phyloP scores from a whole-genome alignment of 2,329 filamentous ascomycete species.

The Fusarium tricinctum region DNA sequence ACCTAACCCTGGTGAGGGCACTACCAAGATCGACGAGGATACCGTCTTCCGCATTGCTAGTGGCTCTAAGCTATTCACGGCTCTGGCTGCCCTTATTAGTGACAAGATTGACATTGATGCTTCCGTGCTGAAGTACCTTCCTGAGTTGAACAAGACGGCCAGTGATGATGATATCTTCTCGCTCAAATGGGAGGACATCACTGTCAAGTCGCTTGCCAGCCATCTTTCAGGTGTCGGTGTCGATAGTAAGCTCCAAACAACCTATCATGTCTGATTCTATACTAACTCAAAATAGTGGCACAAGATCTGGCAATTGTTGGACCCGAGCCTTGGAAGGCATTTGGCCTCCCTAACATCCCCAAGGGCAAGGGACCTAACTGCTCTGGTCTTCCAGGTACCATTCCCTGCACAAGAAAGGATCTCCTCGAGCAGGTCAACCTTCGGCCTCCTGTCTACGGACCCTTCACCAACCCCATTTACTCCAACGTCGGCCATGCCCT shows the following conservation, averaged over 20 bases:
- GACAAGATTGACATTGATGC: conserved; percentile 55
- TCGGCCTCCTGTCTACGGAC: conserved; percentile 57
- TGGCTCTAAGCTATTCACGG: conserved; percentile 54
- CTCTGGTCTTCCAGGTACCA: conserved; percentile 54
- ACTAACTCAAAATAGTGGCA: conserved; percentile 48
- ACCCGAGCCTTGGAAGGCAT: conserved; percentile 45
- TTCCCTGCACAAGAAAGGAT: conserved; percentile 51
- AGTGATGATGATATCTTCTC: conserved; percentile 51
- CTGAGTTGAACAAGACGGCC: conserved; percentile 51
- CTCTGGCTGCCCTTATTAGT: conserved; percentile 52
- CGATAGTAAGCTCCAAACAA: conserved; percentile 49
- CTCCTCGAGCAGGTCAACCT: conserved; percentile 49
- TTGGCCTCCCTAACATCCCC: conserved; percentile 53
- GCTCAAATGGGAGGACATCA: conserved; percentile 63
- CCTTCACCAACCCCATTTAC: conserved; percentile 63
- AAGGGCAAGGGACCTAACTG: conserved; percentile 51
- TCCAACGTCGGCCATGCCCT: conserved; percentile 63
- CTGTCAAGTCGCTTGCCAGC: conserved; percentile 59
- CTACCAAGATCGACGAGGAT: conserved; percentile 48
- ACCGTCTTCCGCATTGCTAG: conserved; percentile 56
- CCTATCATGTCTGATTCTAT: fast-evolving
- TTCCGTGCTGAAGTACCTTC: conserved; percentile 62
- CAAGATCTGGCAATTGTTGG: conserved; percentile 52
- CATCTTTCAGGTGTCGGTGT: conserved; percentile 61
- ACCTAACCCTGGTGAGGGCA: conserved; percentile 45